Evolutionary conservation across 139 green algal genomes (phyloP).

Genomic region (Asterochloris sp.): DNA sequence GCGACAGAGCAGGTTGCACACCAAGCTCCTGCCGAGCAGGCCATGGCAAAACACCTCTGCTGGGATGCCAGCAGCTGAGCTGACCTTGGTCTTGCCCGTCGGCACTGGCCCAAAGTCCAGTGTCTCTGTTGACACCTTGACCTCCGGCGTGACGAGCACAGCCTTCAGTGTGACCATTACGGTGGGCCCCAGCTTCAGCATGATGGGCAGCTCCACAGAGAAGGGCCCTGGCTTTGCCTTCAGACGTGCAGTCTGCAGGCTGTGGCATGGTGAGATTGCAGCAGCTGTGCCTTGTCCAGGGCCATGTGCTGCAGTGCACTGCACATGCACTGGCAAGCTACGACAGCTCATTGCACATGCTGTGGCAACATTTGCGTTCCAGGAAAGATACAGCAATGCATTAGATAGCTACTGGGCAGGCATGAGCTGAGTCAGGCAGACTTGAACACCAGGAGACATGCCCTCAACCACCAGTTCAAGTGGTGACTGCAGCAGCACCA

Average conservation of each 20-base stretch:
- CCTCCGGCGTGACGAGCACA: conserved; percentile 49
- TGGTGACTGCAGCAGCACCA: no score
- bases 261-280: neutral
- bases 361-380: no score
- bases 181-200: conserved; percentile 53
- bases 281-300: neutral
- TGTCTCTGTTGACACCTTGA: conserved; percentile 35
- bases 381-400: no score
- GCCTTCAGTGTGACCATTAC: conserved; percentile 59
- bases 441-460: no score
- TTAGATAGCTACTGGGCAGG: no score
- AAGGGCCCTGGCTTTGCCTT: conserved; percentile 35
- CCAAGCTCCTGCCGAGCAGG: neutral
- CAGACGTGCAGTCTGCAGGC: conserved; percentile 6
- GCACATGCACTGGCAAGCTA: neutral
- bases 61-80: neutral
- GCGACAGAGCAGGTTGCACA: neutral
- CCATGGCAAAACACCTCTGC: neutral
- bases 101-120: conserved; percentile 66
- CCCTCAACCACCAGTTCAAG: no score
- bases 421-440: no score
- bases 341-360: neutral
- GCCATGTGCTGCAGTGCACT: neutral
- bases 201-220: conserved; percentile 52
- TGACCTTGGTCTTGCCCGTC: conserved; percentile 53